phyloP scores from a whole-genome alignment of 352 stramenopile genomes.

The Pythium aquatile region DNA sequence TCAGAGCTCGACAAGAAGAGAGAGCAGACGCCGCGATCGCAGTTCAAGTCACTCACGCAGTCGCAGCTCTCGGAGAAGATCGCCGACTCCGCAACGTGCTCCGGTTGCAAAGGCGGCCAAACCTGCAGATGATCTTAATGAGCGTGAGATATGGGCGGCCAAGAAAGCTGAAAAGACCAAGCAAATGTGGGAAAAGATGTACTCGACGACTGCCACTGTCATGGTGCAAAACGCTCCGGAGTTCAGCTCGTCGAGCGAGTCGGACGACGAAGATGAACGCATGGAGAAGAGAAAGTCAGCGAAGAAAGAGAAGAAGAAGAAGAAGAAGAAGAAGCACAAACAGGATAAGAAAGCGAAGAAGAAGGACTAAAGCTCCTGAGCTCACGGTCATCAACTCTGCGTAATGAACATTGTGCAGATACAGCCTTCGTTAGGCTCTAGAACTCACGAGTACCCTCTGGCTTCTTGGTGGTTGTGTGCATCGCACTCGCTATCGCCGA shows the following conservation, averaged over 20 bases:
- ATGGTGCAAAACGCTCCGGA: constrained; percentile 49
- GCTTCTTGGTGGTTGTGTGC: no score
- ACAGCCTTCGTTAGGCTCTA: no score
- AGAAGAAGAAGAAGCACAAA: constrained; percentile 21
- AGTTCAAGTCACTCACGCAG: not conserved
- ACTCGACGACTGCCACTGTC: constrained; percentile 32
- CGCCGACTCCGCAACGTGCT: no score
- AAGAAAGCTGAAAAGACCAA: constrained; percentile 60
- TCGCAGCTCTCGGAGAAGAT: not conserved
- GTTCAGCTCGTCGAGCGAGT: constrained; percentile 34
- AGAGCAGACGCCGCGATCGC: not conserved
- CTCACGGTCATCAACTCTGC: not conserved
- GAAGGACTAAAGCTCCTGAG: constrained; percentile 11
- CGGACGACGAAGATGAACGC: constrained; percentile 46
- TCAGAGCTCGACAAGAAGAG: not conserved
- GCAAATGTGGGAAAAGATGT: constrained; percentile 50
- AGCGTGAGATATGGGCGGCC: constrained; percentile 51
- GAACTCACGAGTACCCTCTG: no score
- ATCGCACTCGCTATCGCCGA: no score
- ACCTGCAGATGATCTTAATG: not conserved
- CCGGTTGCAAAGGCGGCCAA: not conserved
- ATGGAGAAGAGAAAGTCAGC: constrained; percentile 8
- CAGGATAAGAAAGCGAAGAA: constrained; percentile 33
- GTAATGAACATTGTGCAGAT: no score
- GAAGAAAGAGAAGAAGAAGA: constrained; percentile 22